phyloP scores from a whole-genome alignment of 306 rosid species.

The Quercus wislizeni region DNA sequence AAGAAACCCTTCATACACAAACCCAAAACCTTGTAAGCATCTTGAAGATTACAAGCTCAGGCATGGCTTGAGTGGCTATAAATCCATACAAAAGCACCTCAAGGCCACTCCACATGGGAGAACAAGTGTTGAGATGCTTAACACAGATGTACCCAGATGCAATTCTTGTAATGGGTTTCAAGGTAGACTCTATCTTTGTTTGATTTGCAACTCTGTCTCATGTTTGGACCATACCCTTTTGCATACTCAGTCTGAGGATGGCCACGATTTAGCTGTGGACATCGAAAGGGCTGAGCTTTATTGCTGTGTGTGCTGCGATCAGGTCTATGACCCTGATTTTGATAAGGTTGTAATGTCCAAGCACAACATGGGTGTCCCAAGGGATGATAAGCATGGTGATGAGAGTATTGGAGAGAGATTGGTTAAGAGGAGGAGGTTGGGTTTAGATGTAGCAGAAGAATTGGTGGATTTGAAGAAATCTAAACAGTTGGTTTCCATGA shows the following conservation, averaged over 20 bases:
- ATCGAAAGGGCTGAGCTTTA: constrained; percentile 80
- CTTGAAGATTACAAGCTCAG: constrained; percentile 80
- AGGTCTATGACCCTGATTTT: constrained; percentile 85
- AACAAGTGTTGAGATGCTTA: constrained; percentile 50
- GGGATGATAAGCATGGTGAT: constrained; percentile 21
- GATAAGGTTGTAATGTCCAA: constrained; percentile 75
- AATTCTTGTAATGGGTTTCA: constrained; percentile 54
- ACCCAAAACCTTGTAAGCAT: constrained; percentile 75
- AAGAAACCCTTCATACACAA: constrained; percentile 59
- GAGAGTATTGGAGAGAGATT: constrained; percentile 80
- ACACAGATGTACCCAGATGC: constrained; percentile 62
- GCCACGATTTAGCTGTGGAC: constrained; percentile 77
- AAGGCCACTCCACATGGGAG: constrained; percentile 62
- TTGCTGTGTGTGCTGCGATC: constrained; percentile 77
- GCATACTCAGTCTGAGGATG: constrained; percentile 44
- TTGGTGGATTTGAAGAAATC: constrained; percentile 43
- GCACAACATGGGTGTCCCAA: constrained; percentile 39
- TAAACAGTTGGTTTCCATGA: constrained; percentile 28
- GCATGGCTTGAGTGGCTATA: constrained; percentile 64
- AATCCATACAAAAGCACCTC: constrained; percentile 60
- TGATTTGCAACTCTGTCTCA: constrained; percentile 69
- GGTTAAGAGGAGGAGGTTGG: constrained; percentile 67
- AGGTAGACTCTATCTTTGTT: constrained; percentile 65
- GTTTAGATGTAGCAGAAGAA: constrained; percentile 32
- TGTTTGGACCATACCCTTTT: constrained; percentile 61